A percentile compares a stretch with the other conserved stretches of the same genome.
These are phyloP conservation scores for Dictyostelium firmibasis DNA, from an alignment of 78 protist genomes.

Conservation along the genomic window DNA sequence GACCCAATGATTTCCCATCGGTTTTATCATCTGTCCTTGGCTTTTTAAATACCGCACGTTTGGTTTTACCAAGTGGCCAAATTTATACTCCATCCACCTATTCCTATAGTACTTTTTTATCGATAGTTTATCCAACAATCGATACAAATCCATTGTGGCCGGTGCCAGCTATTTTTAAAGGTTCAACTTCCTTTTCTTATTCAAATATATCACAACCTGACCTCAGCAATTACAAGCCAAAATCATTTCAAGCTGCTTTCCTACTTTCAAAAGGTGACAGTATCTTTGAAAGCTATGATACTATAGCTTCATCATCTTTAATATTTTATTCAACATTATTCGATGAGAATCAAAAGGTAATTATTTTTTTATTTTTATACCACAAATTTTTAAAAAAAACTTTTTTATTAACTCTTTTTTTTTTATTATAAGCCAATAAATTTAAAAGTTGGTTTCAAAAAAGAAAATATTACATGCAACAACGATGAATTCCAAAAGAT, in stretches of 20 bases:
- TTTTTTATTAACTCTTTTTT: not conserved
- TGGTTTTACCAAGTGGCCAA: not conserved
- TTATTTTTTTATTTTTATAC: not conserved
- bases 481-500: not conserved
- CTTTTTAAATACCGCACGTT: not conserved
- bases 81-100: not conserved
- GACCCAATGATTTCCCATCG: not conserved
- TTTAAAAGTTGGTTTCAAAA: not conserved
- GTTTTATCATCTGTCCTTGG: not conserved
- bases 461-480: not conserved
- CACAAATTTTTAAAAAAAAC: too few species aligned
- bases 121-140: not conserved
- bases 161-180: not conserved
- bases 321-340: not conserved
- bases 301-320: not conserved
- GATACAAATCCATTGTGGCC: not conserved
- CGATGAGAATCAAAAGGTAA: not conserved
- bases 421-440: not conserved
- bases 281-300: not conserved
- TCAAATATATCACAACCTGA: not conserved
- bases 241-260: not conserved
- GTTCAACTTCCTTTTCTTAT: not conserved
- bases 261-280: not conserved
- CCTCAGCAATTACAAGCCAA: not conserved
- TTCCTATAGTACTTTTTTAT: not conserved